Evolutionary conservation across 371 early-diverging fungal species (phyloP).

Genomic region (Dichotomocladium elegans): DNA sequence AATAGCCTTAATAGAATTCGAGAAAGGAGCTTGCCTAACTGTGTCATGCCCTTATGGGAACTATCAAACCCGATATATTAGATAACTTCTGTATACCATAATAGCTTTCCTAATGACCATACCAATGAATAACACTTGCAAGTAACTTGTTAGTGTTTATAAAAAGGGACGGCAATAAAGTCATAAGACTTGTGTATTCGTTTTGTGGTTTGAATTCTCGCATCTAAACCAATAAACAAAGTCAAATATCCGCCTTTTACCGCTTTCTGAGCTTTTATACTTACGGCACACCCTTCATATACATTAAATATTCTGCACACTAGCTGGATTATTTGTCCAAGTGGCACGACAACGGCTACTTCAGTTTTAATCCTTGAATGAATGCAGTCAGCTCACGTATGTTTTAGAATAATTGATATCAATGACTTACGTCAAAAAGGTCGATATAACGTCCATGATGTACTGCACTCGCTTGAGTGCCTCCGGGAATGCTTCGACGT

Average conservation of each 20-base stretch:
- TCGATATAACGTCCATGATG: constrained; percentile 27
- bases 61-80: too few relatives aligned
- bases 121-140: constrained; percentile 38
- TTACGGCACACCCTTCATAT: constrained; percentile 42
- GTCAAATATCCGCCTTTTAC: not conserved
- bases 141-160: constrained; percentile 35
- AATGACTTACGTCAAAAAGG: constrained; percentile 33
- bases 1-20: constrained; percentile 36
- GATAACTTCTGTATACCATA: too few relatives aligned
- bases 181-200: constrained; percentile 29
- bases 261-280: too few relatives aligned
- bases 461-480: constrained; percentile 31
- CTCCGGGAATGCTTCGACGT: constrained; percentile 35
- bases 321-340: constrained; percentile 35
- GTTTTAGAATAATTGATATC: not conserved
- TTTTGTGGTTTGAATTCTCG: constrained; percentile 16
- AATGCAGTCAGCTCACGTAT: not conserved
- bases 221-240: constrained; percentile 9
- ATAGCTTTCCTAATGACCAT: constrained; percentile 6
- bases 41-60: constrained; percentile 32
- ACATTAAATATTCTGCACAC: constrained; percentile 47
- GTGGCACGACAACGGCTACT: constrained; percentile 39
- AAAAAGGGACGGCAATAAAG: constrained; percentile 38
- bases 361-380: constrained; percentile 23
- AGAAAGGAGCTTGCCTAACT: constrained; percentile 35